These are phyloP conservation scores for Leersia perrieri DNA, from an alignment of 176 grass and related monocot species.

Conservation along the genomic window DNA sequence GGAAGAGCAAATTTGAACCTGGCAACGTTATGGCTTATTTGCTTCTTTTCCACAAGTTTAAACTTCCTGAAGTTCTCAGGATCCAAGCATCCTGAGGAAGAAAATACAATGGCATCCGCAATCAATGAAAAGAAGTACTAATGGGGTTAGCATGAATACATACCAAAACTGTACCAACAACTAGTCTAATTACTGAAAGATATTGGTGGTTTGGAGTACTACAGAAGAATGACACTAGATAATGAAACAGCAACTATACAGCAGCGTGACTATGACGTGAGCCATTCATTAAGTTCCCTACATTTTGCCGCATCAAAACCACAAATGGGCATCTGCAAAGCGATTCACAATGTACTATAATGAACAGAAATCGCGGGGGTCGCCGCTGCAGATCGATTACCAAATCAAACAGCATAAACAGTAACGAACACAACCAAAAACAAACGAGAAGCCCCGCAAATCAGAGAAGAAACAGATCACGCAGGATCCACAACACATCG, in stretches of 20 bases:
- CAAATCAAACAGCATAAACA: too few species aligned
- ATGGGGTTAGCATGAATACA: neutral
- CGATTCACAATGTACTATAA: neutral
- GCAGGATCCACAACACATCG: slow-evolving; percentile 1
- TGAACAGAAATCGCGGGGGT: neutral
- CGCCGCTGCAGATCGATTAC: neutral
- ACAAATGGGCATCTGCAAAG: neutral
- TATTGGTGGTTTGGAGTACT: neutral
- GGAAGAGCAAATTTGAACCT: slow-evolving; percentile 86
- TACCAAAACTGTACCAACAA: neutral
- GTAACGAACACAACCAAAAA: neutral
- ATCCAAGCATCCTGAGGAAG: slow-evolving; percentile 58
- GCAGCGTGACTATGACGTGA: neutral
- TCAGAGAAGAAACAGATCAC: slow-evolving; percentile 23
- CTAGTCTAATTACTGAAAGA: neutral
- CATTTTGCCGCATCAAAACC: neutral
- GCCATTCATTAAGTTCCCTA: neutral
- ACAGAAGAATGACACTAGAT: neutral
- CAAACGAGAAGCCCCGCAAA: neutral
- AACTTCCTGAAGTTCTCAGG: slow-evolving; percentile 90
- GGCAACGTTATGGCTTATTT: slow-evolving; percentile 91
- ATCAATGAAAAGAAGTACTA: neutral
- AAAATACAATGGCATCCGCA: neutral
- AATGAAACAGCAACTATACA: neutral
- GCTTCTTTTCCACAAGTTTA: slow-evolving; percentile 83